Conservation (phyloP, 306 rosid genomes). For the Benincasa hispida region DNA sequence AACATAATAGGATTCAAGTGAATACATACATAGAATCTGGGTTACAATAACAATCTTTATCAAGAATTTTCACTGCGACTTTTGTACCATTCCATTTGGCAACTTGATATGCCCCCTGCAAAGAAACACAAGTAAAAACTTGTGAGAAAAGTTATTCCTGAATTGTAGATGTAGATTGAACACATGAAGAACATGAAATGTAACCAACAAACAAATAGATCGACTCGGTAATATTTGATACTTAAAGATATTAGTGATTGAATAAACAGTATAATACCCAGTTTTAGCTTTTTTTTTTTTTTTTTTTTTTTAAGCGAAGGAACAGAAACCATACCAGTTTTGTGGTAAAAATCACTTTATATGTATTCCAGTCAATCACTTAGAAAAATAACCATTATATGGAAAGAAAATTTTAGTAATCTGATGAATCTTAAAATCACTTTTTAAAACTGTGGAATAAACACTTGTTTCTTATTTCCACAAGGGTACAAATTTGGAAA, state of each 20-base stretch:
- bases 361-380: no score
- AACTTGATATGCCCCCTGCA: conserved; percentile 86
- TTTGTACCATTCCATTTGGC: conserved; percentile 99
- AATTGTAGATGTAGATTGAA: not conserved
- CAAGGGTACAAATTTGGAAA: no score
- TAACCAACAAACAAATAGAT: not conserved
- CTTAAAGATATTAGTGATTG: not conserved
- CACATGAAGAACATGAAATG: not conserved
- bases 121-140: not conserved
- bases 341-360: not conserved
- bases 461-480: no score
- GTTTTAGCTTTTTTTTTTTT: no score
- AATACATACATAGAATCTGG: conserved; percentile 74
- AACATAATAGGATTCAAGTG: conserved; percentile 10
- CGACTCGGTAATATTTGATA: not conserved
- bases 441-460: not conserved
- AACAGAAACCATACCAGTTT: not conserved
- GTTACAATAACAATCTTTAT: conserved; percentile 72
- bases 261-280: not conserved
- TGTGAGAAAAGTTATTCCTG: not conserved
- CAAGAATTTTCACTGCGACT: conserved; percentile 88
- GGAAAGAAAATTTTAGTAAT: not conserved
- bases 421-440: not conserved
- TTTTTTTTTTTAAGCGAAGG: not conserved
- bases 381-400: not conserved